Conservation (phyloP, 208 protist genomes). For the Acanthamoeba culbertsoni region DNA sequence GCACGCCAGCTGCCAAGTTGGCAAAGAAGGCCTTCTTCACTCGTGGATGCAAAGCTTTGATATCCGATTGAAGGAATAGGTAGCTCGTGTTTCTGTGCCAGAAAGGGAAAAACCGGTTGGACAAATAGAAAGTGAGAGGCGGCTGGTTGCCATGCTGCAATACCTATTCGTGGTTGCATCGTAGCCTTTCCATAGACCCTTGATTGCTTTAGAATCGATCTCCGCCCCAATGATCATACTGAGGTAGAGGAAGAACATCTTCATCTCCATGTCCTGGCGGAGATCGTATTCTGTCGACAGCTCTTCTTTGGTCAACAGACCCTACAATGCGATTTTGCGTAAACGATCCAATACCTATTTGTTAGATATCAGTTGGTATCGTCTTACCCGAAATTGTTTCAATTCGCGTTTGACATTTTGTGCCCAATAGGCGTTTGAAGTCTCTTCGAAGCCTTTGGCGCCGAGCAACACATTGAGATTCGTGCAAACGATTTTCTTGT, state of each 20-base stretch:
- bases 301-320: background rate
- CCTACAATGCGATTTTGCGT: no score
- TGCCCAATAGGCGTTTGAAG: background rate
- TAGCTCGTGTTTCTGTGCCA: background rate
- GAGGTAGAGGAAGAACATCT: constrained; percentile 39
- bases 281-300: background rate
- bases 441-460: background rate
- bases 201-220: background rate
- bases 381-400: background rate
- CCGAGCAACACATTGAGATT: background rate
- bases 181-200: background rate
- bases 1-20: background rate
- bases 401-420: background rate
- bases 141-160: no score
- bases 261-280: background rate
- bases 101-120: background rate
- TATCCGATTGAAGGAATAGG: background rate
- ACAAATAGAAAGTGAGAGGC: background rate
- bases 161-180: no score
- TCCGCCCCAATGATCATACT: background rate
- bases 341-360: background rate
- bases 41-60: background rate
- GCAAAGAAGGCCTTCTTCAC: constrained; percentile 46
- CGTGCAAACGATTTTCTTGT: background rate
- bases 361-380: background rate